A percentile compares a stretch with the other conserved stretches of the same genome.
These are phyloP conservation scores for Apiotrichum sp. DNA, from an alignment of 1,284 basidiomycete genomes.

Conservation along the genomic window DNA sequence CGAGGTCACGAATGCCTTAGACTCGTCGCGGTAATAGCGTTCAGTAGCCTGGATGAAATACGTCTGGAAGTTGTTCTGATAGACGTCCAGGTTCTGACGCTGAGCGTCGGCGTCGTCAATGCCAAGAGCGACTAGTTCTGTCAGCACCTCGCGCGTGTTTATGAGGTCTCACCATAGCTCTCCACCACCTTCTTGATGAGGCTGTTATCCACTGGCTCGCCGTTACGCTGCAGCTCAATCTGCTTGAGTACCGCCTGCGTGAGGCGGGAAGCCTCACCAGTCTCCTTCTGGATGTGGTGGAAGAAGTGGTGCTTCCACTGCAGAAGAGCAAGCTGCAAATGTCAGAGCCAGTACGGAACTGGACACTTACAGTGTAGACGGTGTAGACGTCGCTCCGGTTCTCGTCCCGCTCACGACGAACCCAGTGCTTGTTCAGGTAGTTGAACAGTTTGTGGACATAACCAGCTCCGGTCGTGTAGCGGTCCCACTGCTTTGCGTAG, in stretches of 20 bases:
- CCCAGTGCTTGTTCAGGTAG: slow-evolving; percentile 98
- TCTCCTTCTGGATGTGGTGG: slow-evolving; percentile 62
- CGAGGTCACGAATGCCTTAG: slow-evolving; percentile 78
- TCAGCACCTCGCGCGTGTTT: background rate
- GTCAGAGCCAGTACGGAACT: background rate
- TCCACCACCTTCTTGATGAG: slow-evolving; percentile 95
- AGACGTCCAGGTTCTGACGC: slow-evolving; percentile 67
- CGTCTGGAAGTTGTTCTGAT: slow-evolving; percentile 82
- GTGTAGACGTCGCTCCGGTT: slow-evolving; percentile 91
- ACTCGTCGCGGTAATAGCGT: slow-evolving; percentile 86
- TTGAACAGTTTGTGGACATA: slow-evolving; percentile 94
- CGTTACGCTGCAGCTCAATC: slow-evolving; percentile 89
- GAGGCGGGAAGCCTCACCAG: slow-evolving; percentile 66
- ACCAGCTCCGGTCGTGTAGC: slow-evolving; percentile 92
- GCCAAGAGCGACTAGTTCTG: slow-evolving; percentile 70
- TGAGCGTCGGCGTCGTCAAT: slow-evolving; percentile 73
- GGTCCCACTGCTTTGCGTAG: slow-evolving; percentile 90
- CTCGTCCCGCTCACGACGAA: slow-evolving; percentile 96
- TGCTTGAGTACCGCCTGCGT: slow-evolving; percentile 80
- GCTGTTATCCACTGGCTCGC: slow-evolving; percentile 86
- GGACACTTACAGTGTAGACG: slow-evolving; percentile 78
- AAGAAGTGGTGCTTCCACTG: slow-evolving; percentile 96
- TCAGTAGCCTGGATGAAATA: slow-evolving; percentile 87
- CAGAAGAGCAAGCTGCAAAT: slow-evolving; percentile 73
- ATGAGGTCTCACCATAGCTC: slow-evolving; percentile 58